Conservation (phyloP, 177 flowering plant genomes). For the Tripterygium wilfordii region DNA sequence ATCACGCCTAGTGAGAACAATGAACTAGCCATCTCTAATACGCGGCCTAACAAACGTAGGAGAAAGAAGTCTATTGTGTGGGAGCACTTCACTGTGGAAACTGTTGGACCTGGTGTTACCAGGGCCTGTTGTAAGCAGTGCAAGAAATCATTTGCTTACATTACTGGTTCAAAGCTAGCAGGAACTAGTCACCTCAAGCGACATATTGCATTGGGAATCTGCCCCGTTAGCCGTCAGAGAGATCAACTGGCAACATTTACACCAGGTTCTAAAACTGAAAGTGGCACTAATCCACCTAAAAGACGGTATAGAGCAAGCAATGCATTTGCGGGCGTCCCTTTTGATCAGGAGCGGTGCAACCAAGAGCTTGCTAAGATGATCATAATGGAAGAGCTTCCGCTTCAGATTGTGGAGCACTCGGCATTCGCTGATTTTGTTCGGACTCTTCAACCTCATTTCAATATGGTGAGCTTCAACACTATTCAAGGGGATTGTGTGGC, state of each 20-base stretch:
- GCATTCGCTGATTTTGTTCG: slow-evolving; percentile 57
- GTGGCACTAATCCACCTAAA: slow-evolving; percentile 41
- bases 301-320: slow-evolving; percentile 33
- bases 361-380: slow-evolving; percentile 80
- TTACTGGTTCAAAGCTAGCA: slow-evolving; percentile 67
- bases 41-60: slow-evolving; percentile 50
- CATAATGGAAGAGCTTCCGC: slow-evolving; percentile 72
- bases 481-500: slow-evolving; percentile 55
- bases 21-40: slow-evolving; percentile 32
- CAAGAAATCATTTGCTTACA: slow-evolving; percentile 85
- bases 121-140: slow-evolving; percentile 82
- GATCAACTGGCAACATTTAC: slow-evolving; percentile 21
- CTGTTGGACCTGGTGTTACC: slow-evolving; percentile 44
- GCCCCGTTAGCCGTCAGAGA: slow-evolving; percentile 50
- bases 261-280: slow-evolving; percentile 22
- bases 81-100: slow-evolving; percentile 80
- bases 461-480: slow-evolving; percentile 38
- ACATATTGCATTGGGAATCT: slow-evolving; percentile 71
- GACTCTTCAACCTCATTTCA: slow-evolving; percentile 64
- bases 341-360: slow-evolving; percentile 55
- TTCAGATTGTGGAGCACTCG: slow-evolving; percentile 66
- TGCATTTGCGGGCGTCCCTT: slow-evolving; percentile 17
- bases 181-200: slow-evolving; percentile 98
- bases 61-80: slow-evolving; percentile 89
- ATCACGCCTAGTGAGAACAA: slow-evolving; percentile 16